phyloP scores from a whole-genome alignment of 2,329 filamentous ascomycete genomes.

The Aspergillus fructus region DNA sequence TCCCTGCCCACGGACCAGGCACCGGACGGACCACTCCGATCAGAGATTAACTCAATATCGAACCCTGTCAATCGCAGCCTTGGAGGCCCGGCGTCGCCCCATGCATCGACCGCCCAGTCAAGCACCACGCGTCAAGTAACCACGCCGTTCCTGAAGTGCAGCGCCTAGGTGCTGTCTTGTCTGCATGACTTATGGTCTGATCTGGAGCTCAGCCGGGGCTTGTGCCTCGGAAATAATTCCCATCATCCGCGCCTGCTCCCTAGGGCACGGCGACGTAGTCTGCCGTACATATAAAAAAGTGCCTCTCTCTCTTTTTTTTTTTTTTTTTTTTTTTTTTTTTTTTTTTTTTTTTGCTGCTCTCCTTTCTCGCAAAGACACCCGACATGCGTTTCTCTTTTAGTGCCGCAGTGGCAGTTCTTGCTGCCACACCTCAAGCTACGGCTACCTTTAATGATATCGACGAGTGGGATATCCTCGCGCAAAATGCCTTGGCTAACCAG shows the following conservation, averaged over 20 bases:
- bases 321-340: neutral
- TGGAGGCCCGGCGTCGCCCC: no score
- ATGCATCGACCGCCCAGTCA: no score
- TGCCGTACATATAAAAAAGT: neutral
- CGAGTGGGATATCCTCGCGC: conserved; percentile 13
- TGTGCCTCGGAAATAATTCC: no score
- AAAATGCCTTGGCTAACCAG: conserved; percentile 11
- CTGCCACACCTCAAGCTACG: conserved; percentile 1
- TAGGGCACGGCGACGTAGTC: neutral
- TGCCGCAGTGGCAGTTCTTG: conserved; percentile 7
- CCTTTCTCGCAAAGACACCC: neutral
- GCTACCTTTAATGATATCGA: conserved; percentile 1
- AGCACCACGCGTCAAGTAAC: neutral
- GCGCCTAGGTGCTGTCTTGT: neutral
- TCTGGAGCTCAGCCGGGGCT: neutral
- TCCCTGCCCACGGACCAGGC: neutral
- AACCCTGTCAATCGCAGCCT: conserved; percentile 3
- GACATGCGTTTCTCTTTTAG: conserved; percentile 8
- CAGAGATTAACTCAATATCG: neutral
- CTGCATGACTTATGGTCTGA: neutral
- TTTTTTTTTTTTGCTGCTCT: neutral
- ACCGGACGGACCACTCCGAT: neutral
- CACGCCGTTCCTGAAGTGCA: neutral
- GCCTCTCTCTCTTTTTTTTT: neutral
- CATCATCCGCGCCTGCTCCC: neutral